Evolutionary conservation across 768 basidiomycete genomes (phyloP).

Genomic region (Naganishia onofrii): DNA sequence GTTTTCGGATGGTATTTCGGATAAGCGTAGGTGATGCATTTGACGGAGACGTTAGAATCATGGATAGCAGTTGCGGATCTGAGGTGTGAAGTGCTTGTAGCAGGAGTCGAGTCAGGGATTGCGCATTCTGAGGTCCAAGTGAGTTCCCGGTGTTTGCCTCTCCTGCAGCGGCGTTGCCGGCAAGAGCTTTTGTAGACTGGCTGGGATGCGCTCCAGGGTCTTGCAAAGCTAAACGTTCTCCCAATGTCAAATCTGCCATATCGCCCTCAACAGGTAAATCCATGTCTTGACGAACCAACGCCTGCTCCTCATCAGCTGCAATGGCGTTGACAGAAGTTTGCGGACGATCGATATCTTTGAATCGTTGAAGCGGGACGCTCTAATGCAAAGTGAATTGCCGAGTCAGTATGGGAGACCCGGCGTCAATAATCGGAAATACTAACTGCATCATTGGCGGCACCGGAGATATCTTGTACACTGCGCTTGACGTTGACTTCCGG

Average conservation of each 20-base stretch:
- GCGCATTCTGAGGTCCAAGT: conserved; percentile 60
- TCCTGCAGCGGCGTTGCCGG: conserved; percentile 31
- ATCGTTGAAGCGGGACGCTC: conserved; percentile 43
- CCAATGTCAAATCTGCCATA: conserved; percentile 84
- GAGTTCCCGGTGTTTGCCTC: conserved; percentile 22
- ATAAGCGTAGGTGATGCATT: conserved; percentile 80
- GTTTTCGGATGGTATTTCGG: conserved; percentile 75
- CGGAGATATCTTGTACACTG: conserved; percentile 44
- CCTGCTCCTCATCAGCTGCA: conserved; percentile 36
- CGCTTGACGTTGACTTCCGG: conserved; percentile 37
- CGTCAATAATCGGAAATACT: background rate
- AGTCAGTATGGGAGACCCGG: background rate
- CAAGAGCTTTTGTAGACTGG: conserved; percentile 48
- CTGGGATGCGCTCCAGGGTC: conserved; percentile 34
- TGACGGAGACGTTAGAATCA: conserved; percentile 64
- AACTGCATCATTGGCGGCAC: conserved; percentile 27
- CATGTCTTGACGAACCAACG: conserved; percentile 33
- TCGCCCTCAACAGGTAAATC: conserved; percentile 62
- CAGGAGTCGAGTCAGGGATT: conserved; percentile 85
- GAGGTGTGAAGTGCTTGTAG: conserved; percentile 95
- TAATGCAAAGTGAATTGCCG: background rate
- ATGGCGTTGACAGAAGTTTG: conserved; percentile 35
- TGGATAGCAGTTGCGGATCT: conserved; percentile 77
- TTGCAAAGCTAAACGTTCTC: conserved; percentile 76
- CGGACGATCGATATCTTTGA: conserved; percentile 26